Evolutionary conservation across 257 asterid genomes (phyloP), one percentile per base, ranked within the genome.

Genomic region (Scutellaria barbata): DNA sequence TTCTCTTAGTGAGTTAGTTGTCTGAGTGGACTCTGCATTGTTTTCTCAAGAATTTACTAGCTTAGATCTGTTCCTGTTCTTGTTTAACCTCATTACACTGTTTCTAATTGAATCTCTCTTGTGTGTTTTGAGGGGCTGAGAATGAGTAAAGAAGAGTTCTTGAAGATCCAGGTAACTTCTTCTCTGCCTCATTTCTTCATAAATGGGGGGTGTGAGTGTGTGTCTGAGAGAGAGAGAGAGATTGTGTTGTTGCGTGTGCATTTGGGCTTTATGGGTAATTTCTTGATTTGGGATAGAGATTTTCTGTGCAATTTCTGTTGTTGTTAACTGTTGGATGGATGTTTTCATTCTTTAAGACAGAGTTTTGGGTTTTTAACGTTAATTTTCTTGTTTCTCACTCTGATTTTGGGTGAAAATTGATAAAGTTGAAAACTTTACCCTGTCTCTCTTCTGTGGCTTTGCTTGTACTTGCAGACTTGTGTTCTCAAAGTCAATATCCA

Each of bases 401-500:
- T 65, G 51, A 55, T 66, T 80, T 68, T n/a, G 79, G 68, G 50
- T 40, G 81, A 35, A 55, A 51, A 76, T 74, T 66, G 66, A 75
- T 62, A 77, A 84, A 81, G 77, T 33, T 76, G 74, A 45, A 71
- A 74, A 63, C 86, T 85, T 86, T 79, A 81, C 83, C 68, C 52
- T 79, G 2, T 82, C 30, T n/a, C n/a, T n/a, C n/a, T n/a, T n/a
- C n/a, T 57, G 30, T 60, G 47, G n/a, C 73, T 88, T 83, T 84
- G 89, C 89, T 83, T 90, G 89, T 85, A 57, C 83, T 68, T 84
- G 90, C 96, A 93, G 98, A 93, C 97, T 75, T 93, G 97, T 86
- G 97, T 86, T 51, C 95, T 93, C 74, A 93, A 90, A 82, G 98
- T 93, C 86, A 87, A 89, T 81, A 90, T 93, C 69, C 98, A 93